These are phyloP conservation scores for Metschnikowia cerradonensis DNA, from an alignment of 805 yeast species.

Conservation along the genomic window DNA sequence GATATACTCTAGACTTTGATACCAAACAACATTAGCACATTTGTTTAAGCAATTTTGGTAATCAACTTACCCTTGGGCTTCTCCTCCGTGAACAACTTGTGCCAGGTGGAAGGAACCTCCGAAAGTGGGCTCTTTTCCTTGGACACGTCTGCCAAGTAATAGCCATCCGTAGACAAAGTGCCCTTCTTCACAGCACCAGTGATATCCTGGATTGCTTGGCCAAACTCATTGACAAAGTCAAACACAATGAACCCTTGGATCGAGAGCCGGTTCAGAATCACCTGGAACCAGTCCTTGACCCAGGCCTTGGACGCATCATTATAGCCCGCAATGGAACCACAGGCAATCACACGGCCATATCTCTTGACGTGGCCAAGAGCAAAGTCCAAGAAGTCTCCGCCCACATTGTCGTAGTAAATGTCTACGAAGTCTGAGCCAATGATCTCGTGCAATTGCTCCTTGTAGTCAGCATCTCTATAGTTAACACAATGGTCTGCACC, in stretches of 20 bases:
- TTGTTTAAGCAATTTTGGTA: conserved; percentile 10
- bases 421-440: conserved; percentile 49
- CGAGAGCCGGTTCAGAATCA: conserved; percentile 48
- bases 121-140: conserved; percentile 24
- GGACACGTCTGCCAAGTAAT: conserved; percentile 37
- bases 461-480: conserved; percentile 41
- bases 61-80: conserved; percentile 19
- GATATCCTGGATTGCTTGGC: conserved; percentile 35
- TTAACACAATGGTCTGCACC: conserved; percentile 54
- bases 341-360: conserved; percentile 48
- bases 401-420: conserved; percentile 59
- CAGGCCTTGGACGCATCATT: conserved; percentile 37
- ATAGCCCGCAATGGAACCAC: conserved; percentile 62
- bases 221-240: conserved; percentile 39
- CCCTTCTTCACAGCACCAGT: conserved; percentile 38
- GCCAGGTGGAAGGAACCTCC: conserved; percentile 15
- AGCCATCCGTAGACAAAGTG: conserved; percentile 32
- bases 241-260: conserved; percentile 51
- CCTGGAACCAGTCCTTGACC: conserved; percentile 38
- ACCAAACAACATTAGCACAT: too few relatives aligned
- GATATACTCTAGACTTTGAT: too few relatives aligned
- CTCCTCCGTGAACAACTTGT: conserved; percentile 17
- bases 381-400: conserved; percentile 52
- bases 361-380: conserved; percentile 37
- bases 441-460: conserved; percentile 22